phyloP scores from a whole-genome alignment of 2,329 filamentous ascomycete species.

The Calonectria leucothoes region DNA sequence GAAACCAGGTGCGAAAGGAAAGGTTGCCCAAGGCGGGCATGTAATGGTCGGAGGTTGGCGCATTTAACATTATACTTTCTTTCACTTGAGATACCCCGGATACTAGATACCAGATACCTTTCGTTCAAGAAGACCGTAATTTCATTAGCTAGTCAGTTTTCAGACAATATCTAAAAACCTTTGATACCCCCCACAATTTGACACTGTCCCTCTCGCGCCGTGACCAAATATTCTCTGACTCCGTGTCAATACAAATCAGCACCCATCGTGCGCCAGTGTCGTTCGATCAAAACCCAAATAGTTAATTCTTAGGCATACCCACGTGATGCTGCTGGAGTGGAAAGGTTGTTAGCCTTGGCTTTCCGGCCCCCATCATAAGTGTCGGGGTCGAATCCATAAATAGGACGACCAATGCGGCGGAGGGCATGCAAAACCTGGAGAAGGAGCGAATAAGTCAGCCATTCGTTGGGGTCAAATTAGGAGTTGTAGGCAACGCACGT shows the following conservation, averaged over 20 bases:
- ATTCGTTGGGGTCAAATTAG: constrained; percentile 5
- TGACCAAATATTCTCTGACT: neutral
- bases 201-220: neutral
- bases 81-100: constrained; percentile 45
- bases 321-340: neutral
- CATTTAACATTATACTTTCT: constrained; percentile 37
- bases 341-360: neutral
- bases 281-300: neutral
- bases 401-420: constrained; percentile 59
- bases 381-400: constrained; percentile 69
- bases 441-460: constrained; percentile 12
- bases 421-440: constrained; percentile 66
- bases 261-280: neutral
- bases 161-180: constrained; percentile 19
- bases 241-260: neutral
- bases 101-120: constrained; percentile 32
- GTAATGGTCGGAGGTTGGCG: constrained; percentile 35
- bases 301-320: neutral
- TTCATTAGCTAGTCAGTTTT: constrained; percentile 23
- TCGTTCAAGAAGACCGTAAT: constrained; percentile 36
- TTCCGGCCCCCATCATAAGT: constrained; percentile 39
- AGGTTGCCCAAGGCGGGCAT: constrained; percentile 15
- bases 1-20: neutral
- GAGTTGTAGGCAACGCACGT: constrained; percentile 61
- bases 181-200: neutral